Evolutionary conservation across 441 rosid species (phyloP).

Genomic region (Euphorbia schlechtendalii): DNA sequence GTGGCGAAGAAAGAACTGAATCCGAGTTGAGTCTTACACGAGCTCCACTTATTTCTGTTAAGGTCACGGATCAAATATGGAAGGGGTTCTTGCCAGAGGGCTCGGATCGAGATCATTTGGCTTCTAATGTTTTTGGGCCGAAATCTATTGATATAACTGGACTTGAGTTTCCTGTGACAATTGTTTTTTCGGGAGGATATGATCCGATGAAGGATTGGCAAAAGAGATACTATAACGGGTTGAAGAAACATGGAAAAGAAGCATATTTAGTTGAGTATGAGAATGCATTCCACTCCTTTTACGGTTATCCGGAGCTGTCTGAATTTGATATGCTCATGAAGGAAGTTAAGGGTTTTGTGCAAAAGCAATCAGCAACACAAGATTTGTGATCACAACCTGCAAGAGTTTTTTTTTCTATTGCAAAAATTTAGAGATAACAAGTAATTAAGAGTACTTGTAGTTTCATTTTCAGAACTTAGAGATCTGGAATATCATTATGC

Average conservation of each 20-base stretch:
- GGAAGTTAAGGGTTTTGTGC: constrained; percentile 41
- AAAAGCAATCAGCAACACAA: no score
- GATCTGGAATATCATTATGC: no score
- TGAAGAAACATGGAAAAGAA: constrained; percentile 48
- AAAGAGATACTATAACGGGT: constrained; percentile 46
- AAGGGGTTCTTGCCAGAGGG: no score
- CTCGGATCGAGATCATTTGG: no score
- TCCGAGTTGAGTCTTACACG: constrained; percentile 35
- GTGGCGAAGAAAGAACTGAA: constrained; percentile 65
- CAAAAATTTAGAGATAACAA: no score
- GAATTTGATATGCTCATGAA: constrained; percentile 30
- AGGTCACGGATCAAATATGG: no score
- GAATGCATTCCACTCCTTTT: constrained; percentile 51
- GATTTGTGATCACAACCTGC: no score
- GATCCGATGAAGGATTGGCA: constrained; percentile 75
- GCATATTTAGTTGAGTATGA: constrained; percentile 50
- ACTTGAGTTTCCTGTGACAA: constrained; percentile 44
- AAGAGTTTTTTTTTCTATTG: no score
- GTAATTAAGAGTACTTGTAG: no score
- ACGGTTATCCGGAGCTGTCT: constrained; percentile 41
- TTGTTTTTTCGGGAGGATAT: constrained; percentile 47
- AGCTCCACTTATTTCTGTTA: constrained; percentile 29
- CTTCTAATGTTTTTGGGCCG: no score
- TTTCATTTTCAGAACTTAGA: no score
- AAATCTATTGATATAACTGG: constrained; percentile 35